Percentiles rank a stretch among this genome's conserved stretches.
Conservation (phyloP, 2,329 filamentous ascomycete species). For the Exophiala viscosa region DNA sequence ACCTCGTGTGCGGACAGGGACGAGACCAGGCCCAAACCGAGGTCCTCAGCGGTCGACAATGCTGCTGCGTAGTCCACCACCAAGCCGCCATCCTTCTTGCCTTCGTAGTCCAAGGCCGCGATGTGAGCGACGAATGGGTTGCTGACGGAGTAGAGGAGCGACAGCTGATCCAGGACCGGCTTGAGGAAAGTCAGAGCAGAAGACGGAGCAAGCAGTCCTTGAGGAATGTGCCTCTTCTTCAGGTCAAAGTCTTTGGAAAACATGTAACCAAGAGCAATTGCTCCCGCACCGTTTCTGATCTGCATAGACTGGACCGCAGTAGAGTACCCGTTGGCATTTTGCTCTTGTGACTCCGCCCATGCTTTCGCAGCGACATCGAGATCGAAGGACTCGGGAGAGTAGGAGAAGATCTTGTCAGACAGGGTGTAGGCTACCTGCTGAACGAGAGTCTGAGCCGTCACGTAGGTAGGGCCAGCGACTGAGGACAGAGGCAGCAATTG, state of each 20-base stretch:
- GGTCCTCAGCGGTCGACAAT: constrained; percentile 78
- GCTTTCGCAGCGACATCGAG: constrained; percentile 76
- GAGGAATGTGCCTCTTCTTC: constrained; percentile 83
- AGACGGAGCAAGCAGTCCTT: constrained; percentile 83
- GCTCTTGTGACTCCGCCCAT: constrained; percentile 67
- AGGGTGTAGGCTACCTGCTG: constrained; percentile 94
- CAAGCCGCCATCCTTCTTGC: constrained; percentile 62
- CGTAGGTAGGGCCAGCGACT: constrained; percentile 84
- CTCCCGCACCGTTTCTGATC: constrained; percentile 82
- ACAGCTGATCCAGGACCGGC: constrained; percentile 82
- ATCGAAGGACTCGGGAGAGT: constrained; percentile 90
- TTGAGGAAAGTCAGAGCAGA: constrained; percentile 77
- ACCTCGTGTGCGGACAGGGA: constrained; percentile 85
- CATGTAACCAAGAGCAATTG: constrained; percentile 90
- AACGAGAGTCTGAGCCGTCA: constrained; percentile 86
- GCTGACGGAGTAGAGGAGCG: constrained; percentile 83
- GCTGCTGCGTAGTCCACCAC: constrained; percentile 83
- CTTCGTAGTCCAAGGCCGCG: constrained; percentile 80
- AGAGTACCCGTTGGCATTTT: constrained; percentile 77
- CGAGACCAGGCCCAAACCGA: constrained; percentile 80
- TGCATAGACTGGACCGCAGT: constrained; percentile 78
- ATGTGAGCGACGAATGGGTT: constrained; percentile 92
- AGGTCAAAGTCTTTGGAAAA: constrained; percentile 97
- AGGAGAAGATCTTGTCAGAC: constrained; percentile 96
- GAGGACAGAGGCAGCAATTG: constrained; percentile 50